Percentiles rank a stretch among this genome's conserved stretches.
Evolutionary conservation across 2,329 filamentous ascomycete genomes (phyloP).

Genomic region (Xylariaceae sp.): DNA sequence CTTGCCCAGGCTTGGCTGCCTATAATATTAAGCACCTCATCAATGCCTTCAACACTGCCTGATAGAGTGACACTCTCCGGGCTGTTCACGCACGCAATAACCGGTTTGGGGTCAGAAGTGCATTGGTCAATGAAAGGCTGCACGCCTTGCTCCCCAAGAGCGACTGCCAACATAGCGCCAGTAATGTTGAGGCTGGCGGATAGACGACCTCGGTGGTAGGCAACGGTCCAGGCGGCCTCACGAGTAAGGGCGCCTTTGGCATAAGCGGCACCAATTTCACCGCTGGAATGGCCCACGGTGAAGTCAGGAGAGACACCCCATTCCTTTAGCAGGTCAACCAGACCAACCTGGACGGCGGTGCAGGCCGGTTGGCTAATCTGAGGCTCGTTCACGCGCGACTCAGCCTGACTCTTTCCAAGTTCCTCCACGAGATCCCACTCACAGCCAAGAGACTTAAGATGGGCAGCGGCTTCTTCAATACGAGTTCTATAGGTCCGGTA

Average conservation of each 20-base stretch:
- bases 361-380: slow-evolving; percentile 31
- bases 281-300: slow-evolving; percentile 40
- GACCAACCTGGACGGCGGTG: slow-evolving; percentile 28
- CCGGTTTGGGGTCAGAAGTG: slow-evolving; percentile 26
- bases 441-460: slow-evolving; percentile 26
- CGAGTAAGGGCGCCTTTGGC: slow-evolving; percentile 38
- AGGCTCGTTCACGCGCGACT: slow-evolving; percentile 30
- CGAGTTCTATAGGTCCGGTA: slow-evolving; percentile 27
- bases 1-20: slow-evolving; percentile 33
- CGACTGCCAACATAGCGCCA: slow-evolving; percentile 31
- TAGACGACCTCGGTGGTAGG: slow-evolving; percentile 30
- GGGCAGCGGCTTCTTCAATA: slow-evolving; percentile 27
- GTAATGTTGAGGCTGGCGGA: slow-evolving; percentile 27
- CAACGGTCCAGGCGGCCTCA: slow-evolving; percentile 30
- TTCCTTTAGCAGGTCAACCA: slow-evolving; percentile 29
- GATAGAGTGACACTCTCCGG: slow-evolving; percentile 31
- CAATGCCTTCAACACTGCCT: slow-evolving; percentile 29
- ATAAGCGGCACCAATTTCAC: slow-evolving; percentile 42
- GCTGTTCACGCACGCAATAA: slow-evolving; percentile 31
- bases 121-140: slow-evolving; percentile 26
- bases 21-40: slow-evolving; percentile 30
- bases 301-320: slow-evolving; percentile 33
- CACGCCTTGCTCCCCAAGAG: slow-evolving; percentile 25
- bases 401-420: slow-evolving; percentile 22
- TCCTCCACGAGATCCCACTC: slow-evolving; percentile 30